These are phyloP conservation scores for Solanum ahanhuiri DNA, from an alignment of 257 asterid species.

Conservation along the genomic window DNA sequence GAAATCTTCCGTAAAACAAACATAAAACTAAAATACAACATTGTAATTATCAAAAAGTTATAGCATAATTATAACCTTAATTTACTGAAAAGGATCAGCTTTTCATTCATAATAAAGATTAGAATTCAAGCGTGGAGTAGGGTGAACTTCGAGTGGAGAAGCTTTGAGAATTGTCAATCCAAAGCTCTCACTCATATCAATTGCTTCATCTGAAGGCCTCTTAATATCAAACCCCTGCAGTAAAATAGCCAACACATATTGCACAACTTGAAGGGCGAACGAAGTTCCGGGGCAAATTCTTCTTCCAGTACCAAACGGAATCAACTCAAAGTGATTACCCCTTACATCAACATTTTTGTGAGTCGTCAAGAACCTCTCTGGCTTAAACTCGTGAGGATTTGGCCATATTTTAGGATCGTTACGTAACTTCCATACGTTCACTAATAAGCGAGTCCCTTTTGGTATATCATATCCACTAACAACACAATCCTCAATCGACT, in stretches of 20 bases:
- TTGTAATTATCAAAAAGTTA: not conserved
- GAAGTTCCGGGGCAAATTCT: conserved; percentile 27
- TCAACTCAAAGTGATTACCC: conserved; percentile 29
- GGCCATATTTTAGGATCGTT: conserved; percentile 35
- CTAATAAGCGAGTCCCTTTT: conserved; percentile 26
- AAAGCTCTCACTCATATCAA: conserved; percentile 43
- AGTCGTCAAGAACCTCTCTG: conserved; percentile 34
- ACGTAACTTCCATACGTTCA: conserved; percentile 34
- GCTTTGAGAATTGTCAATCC: conserved; percentile 24
- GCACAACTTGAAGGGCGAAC: conserved; percentile 11
- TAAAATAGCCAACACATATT: conserved; percentile 18
- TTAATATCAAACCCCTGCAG: conserved; percentile 30
- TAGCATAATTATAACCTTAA: not conserved
- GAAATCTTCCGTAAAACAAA: not conserved
- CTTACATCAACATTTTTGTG: conserved; percentile 22
- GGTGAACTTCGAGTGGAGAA: conserved; percentile 24
- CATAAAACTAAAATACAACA: not conserved
- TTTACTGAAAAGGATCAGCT: not conserved
- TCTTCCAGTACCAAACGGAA: conserved; percentile 48
- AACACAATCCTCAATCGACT: conserved; percentile 20
- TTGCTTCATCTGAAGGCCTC: conserved; percentile 1
- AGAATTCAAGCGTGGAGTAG: conserved; percentile 21
- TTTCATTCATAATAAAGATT: not conserved
- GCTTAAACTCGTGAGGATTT: conserved; percentile 28
- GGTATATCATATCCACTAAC: conserved; percentile 32